Percentiles rank a stretch among this genome's conserved stretches.
Conservation (phyloP, 2,329 filamentous ascomycete species). For the Fusarium drepaniforme region DNA sequence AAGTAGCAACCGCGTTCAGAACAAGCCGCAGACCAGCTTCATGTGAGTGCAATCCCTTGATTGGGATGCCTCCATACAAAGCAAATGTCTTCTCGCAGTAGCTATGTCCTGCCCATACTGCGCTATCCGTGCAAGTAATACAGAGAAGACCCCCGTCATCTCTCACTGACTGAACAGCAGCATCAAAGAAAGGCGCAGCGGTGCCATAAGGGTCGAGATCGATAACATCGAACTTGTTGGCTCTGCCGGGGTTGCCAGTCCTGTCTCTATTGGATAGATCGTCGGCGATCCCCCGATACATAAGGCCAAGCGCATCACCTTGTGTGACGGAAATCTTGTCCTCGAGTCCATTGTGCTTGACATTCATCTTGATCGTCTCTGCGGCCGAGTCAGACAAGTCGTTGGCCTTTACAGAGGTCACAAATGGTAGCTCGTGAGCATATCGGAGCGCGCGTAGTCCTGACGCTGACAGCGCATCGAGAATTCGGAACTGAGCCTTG, state of each 20-base stretch:
- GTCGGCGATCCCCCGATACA: conserved; percentile 80
- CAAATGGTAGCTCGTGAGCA: conserved; percentile 88
- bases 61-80: conserved; percentile 89
- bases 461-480: conserved; percentile 95
- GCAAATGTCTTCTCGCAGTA: conserved; percentile 96
- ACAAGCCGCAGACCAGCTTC: conserved; percentile 91
- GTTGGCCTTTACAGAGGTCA: conserved; percentile 87
- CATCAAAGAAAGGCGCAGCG: conserved; percentile 91
- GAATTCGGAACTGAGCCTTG: conserved; percentile 77
- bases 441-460: conserved; percentile 93
- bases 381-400: conserved; percentile 85
- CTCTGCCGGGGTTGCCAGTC: conserved; percentile 53
- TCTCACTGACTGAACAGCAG: conserved; percentile 85
- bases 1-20: conserved; percentile 81
- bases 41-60: conserved; percentile 88
- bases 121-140: conserved; percentile 96
- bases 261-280: conserved; percentile 59
- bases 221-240: conserved; percentile 86
- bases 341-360: conserved; percentile 82
- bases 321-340: conserved; percentile 79
- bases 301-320: conserved; percentile 89
- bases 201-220: conserved; percentile 97
- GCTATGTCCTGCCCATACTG: conserved; percentile 92
- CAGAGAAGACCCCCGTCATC: conserved; percentile 91
- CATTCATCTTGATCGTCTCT: conserved; percentile 85